Base-by-base conservation (phyloP, 495 filamentous ascomycete species). In the Talaromyces ruber region DNA sequence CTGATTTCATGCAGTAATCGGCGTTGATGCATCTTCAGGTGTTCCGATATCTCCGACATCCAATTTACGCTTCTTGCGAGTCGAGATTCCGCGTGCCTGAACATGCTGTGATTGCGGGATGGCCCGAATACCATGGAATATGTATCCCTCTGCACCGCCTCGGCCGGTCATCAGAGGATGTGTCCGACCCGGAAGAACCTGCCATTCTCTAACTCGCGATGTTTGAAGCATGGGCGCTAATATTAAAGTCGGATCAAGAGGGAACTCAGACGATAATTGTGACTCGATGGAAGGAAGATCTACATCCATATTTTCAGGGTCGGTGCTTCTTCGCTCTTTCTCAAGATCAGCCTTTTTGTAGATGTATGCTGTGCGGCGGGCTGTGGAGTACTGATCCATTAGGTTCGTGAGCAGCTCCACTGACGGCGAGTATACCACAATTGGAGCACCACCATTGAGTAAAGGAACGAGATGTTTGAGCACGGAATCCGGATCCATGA, bases 161-260 rank as follows among this genome's bases (percentile, higher is more conserved):
- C 84, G 81, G 55, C 84, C 82, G 50, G 89, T 94, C 94, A 98
- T 98, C 37, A 93, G 67, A 18, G 94, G 94, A 75, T 98, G 94
- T 60, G 94, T 97, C 54, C 94, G 79, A 3, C 92, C 91, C 0
- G 94, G 95, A 29, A 98, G 74, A 1, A 96, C 92, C 77, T 98
- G 94, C 88, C 89, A 98, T 29, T 80, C 77, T 57, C 89, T 82
- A 18, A 86, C 84, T 12, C 89, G 80, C 12, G 84, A 85, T 7
- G 85, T 91, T 70, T 98, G 91, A 56, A 98, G 77, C 37, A 83
- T 86, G 9, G 91, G 86, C 2, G 87, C 88, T 11, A 98, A 80
- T 16, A 98, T 64, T 25, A 94, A 72, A 9, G 90, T 88, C 6
- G 94, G 94, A 65, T 98, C 89, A 6, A 96, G 69, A 0, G 88